Base-by-base conservation (phyloP, 352 stramenopile species). In the Aphanomyces stellatus region DNA sequence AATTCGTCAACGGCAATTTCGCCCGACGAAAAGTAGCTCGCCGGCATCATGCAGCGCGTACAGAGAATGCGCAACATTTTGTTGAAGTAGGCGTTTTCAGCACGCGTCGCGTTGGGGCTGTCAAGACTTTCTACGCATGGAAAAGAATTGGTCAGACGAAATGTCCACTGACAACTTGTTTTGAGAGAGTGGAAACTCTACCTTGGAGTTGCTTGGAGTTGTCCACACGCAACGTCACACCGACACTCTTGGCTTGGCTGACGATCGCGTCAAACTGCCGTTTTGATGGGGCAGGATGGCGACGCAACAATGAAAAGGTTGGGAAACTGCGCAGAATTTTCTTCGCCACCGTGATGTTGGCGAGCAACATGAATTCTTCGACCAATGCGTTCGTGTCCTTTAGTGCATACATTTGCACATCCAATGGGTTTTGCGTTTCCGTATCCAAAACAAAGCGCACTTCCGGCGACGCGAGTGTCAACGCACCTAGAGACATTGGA, bases 361-460 rank as follows among this genome's bases (percentile, higher is more conserved):
- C 97, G 7, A 99, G 74, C 31, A 99, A 78, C 97, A 99, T 99
- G 62, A 99, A 99, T 78, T 99, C 97, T 84, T 99, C 97, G 4
- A 99, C 97, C 0, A 99, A 72, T 35, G 87, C 84, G 76, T 99
- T 99, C 0, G 97, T 96, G 53, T 97, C 91, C 15, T 93, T 81
- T 55, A 98, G 74, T 27, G 93, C 88, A 74, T 99, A 99, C 69
- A 97, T 95, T 75, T 98, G 89, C 40, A 99, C 96, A 78, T 99
- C 96, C 8, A 97, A 92, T 30, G 97, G 97, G 76, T 99, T 98
- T 71, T 99, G 85, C 3, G 93, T 98, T 75, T 99, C 96, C n/a
- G 88, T 98, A 74, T 99, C 96, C 5, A 99, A 75, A 60, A 98
- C 87, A 74, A 99, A 99, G n/a, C 84, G 77, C 28, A 94, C 77